Evolutionary conservation across 2,329 filamentous ascomycete genomes (phyloP).

Genomic region (Phialophora expanda): DNA sequence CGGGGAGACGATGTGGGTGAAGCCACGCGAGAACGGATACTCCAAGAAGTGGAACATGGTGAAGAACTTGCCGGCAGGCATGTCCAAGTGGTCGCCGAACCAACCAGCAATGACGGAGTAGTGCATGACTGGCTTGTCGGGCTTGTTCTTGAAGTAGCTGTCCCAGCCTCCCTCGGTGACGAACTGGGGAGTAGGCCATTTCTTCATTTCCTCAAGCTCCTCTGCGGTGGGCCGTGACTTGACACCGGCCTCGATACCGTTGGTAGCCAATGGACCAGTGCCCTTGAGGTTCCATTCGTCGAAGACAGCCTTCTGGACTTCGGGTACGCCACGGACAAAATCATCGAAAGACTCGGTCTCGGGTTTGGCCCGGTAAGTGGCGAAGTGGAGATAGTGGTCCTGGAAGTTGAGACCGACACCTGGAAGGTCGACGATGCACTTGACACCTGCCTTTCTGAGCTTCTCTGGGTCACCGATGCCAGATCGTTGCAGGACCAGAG

Average conservation of each 20-base stretch:
- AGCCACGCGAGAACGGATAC: conserved; percentile 73
- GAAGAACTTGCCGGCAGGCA: conserved; percentile 79
- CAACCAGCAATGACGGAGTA: conserved; percentile 74
- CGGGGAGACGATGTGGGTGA: conserved; percentile 71
- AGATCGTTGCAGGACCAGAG: conserved; percentile 75
- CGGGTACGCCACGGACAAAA: conserved; percentile 74
- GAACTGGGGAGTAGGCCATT: conserved; percentile 77
- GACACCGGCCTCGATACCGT: conserved; percentile 79
- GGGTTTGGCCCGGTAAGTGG: conserved; percentile 73
- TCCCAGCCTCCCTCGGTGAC: conserved; percentile 69
- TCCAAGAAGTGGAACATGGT: conserved; percentile 80
- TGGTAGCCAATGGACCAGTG: conserved; percentile 76
- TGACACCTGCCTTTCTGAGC: conserved; percentile 69
- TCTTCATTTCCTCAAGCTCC: conserved; percentile 71
- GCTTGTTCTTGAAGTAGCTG: conserved; percentile 81
- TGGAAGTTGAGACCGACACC: conserved; percentile 79
- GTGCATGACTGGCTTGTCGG: conserved; percentile 86
- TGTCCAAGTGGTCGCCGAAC: conserved; percentile 59
- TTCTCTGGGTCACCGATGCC: conserved; percentile 76
- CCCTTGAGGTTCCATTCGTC: conserved; percentile 80
- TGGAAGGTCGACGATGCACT: conserved; percentile 72
- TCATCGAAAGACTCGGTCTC: conserved; percentile 80
- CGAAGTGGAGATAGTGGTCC: conserved; percentile 75
- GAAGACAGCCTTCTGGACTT: conserved; percentile 73
- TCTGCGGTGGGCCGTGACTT: conserved; percentile 74